Base-by-base conservation (phyloP, 2,329 filamentous ascomycete genomes). In the Cercospora citrullina region DNA sequence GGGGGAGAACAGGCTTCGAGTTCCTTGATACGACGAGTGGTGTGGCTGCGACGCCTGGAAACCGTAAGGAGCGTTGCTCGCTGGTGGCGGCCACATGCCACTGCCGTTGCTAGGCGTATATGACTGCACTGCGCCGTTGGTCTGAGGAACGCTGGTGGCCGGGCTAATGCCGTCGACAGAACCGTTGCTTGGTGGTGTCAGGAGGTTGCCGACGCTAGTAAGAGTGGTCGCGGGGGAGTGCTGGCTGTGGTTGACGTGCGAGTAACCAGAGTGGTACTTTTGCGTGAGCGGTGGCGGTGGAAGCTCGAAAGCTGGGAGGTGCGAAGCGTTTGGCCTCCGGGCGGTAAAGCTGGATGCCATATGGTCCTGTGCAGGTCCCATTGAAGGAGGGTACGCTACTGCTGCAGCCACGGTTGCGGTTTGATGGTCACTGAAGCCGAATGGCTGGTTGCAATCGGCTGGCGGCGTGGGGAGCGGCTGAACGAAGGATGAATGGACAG, bases 221-320 rank as follows among this genome's bases (percentile, higher is more conserved):
- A 77, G 65, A 21, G 73, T 76, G 26, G 75, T 75, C 48, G 85
- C 81, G 51, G 75, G 81, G 51, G 83, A 79, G 59, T 81, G 79
- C 71, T 84, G 83, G 68, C 80, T 80, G 70, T 79, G 74, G 74
- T 80, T 80, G 67, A 79, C 33, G 61, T 73, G 68, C 30, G 72
- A 55, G 63, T 75, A 75, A 62, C 65, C 74, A 60, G 75, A 75
- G 59, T 79, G 80, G 66, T 83, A 79, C 74, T 85, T 86, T 77
- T 85, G 79, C 74, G 78, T 80, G 75, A 86, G 81, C 61, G 86
- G 84, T 72, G 88, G 88, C 64, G 89, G 87, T 71, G 88, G 87
- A 61, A 92, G 86, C 76, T 91, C 88, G 77, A 92, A 91, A 72
- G 81, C 86, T 67, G 90, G 90, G 70, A 93, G 85, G 74, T 86